Conservation (phyloP, 495 filamentous ascomycete species). For the Trichoderma gamsii region DNA sequence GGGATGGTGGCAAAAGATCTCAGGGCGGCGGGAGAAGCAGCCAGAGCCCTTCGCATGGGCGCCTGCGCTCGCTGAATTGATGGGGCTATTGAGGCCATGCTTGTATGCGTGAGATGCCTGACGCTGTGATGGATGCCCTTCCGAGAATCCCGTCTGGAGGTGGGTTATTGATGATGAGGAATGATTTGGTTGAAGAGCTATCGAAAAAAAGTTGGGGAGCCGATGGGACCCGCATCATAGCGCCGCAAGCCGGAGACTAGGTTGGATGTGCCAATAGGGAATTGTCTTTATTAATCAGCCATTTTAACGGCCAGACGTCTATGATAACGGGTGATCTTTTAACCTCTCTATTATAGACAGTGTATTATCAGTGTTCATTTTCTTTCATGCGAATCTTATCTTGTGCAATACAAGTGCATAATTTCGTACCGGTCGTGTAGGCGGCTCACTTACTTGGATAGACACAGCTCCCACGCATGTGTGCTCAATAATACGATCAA, state of each 20-base stretch:
- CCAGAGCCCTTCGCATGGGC: constrained; percentile 9
- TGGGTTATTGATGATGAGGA: background rate
- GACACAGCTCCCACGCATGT: too few species aligned
- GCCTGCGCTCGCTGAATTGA: constrained; percentile 8
- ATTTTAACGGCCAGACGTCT: background rate
- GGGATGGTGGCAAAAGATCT: constrained; percentile 14
- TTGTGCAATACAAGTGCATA: too few species aligned
- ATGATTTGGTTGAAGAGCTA: background rate
- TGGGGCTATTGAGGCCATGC: constrained; percentile 14
- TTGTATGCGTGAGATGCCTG: background rate
- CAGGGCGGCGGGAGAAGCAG: constrained; percentile 6
- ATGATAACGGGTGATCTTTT: background rate
- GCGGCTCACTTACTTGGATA: too few species aligned
- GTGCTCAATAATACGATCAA: too few species aligned
- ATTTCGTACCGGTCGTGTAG: too few species aligned
- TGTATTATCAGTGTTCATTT: background rate
- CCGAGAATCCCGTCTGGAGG: constrained; percentile 5
- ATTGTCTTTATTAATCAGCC: background rate
- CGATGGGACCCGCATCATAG: constrained; percentile 10
- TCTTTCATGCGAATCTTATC: too few species aligned
- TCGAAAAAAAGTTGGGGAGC: constrained; percentile 8
- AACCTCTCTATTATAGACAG: too few species aligned
- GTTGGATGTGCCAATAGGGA: background rate
- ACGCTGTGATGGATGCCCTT: background rate
- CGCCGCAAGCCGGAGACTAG: constrained; percentile 5